Percentiles rank a stretch among this genome's conserved stretches.
Evolutionary conservation across 345 rosid species (phyloP).

Genomic region (Sisymbrium irio): DNA sequence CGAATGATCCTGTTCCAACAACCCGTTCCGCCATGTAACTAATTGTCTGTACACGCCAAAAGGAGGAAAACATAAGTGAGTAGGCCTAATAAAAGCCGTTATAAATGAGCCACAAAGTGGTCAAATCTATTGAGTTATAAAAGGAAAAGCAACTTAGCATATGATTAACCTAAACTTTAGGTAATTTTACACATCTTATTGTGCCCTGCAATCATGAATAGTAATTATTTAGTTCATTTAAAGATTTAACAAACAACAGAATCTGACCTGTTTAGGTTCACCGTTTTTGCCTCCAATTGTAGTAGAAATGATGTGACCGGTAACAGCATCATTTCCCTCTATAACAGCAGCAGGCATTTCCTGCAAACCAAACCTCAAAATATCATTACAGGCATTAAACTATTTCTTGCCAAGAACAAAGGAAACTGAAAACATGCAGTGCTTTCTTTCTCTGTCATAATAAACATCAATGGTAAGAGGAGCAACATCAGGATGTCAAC

Average conservation of each 20-base stretch:
- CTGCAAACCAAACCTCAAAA: constrained; percentile 34
- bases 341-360: constrained; percentile 59
- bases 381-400: constrained; percentile 1
- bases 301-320: constrained; percentile 75
- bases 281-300: constrained; percentile 87
- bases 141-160: neutral
- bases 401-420: neutral
- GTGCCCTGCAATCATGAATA: neutral
- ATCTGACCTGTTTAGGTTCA: constrained; percentile 68
- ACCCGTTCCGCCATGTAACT: constrained; percentile 90
- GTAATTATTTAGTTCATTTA: neutral
- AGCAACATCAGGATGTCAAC: neutral
- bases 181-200: no score
- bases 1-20: constrained; percentile 82
- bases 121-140: neutral
- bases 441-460: no score
- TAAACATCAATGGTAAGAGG: no score
- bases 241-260: neutral
- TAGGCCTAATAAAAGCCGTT: neutral
- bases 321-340: constrained; percentile 57
- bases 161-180: no score
- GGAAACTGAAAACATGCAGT: neutral
- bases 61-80: constrained; percentile 15
- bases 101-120: neutral
- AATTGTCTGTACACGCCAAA: constrained; percentile 49